Percentiles rank a stretch among this genome's conserved stretches.
Evolutionary conservation across 306 rosid species (phyloP).

Genomic region (Medicago truncatula): MtrunA17r5.0-ANR NC_053045.1:31618501-31619000

Average conservation of each 20-base stretch:
- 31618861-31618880: not conserved
- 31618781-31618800: not conserved
- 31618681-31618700: not conserved
- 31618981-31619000: not conserved
- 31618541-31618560: not conserved
- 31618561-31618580: not conserved
- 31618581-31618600: not conserved
- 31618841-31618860: not conserved
- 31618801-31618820: not conserved
- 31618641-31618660: not conserved
- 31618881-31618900: not conserved
- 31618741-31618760: not conserved
- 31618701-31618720: not conserved
- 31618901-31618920: not conserved
- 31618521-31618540: not conserved
- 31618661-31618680: too few species aligned
- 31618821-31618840: not conserved
- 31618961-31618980: not conserved
- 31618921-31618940: not conserved
- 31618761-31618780: not conserved
- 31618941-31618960: not conserved
- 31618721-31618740: not conserved
- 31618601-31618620: not conserved
- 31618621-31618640: not conserved
- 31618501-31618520: not conserved